Conservation (phyloP, 78 protist genomes). For the Protostelium mycophagum region DNA sequence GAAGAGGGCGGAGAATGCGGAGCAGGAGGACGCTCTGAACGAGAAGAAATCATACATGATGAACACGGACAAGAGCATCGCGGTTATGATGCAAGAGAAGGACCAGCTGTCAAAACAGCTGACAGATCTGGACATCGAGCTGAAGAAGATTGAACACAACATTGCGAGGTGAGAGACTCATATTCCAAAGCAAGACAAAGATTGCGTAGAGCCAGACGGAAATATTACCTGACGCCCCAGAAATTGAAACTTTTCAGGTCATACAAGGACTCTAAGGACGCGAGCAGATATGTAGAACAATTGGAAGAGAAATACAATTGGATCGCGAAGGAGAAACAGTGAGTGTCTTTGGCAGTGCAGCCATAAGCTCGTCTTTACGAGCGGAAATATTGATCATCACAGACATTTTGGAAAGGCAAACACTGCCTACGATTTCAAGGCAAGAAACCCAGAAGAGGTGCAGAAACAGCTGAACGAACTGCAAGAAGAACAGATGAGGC, state of each 20-base stretch:
- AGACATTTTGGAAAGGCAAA: slow-evolving; percentile 58
- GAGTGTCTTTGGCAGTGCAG: neutral
- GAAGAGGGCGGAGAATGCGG: neutral
- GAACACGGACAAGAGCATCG: slow-evolving; percentile 12
- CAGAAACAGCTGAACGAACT: slow-evolving; percentile 7
- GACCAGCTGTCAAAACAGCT: neutral
- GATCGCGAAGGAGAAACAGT: slow-evolving; percentile 62
- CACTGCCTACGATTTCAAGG: slow-evolving; percentile 67
- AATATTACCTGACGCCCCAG: too few species aligned
- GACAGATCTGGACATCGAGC: neutral
- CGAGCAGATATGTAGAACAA: neutral
- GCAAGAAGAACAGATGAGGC: slow-evolving; percentile 27
- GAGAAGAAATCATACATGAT: slow-evolving; percentile 9
- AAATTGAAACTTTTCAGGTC: neutral
- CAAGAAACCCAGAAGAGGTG: neutral
- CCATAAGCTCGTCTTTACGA: neutral
- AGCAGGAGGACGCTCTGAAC: neutral
- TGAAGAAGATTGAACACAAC: slow-evolving; percentile 18
- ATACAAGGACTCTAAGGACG: slow-evolving; percentile 28
- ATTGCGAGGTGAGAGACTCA: neutral
- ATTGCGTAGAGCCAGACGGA: too few species aligned
- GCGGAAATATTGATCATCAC: neutral
- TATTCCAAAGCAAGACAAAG: neutral
- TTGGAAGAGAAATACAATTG: slow-evolving; percentile 44
- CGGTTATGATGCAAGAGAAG: neutral